A percentile compares a stretch with the other conserved stretches of the same genome.
These are phyloP conservation scores for Xylaria sp. DNA, from an alignment of 2,329 filamentous ascomycete genomes.

Conservation along the genomic window DNA sequence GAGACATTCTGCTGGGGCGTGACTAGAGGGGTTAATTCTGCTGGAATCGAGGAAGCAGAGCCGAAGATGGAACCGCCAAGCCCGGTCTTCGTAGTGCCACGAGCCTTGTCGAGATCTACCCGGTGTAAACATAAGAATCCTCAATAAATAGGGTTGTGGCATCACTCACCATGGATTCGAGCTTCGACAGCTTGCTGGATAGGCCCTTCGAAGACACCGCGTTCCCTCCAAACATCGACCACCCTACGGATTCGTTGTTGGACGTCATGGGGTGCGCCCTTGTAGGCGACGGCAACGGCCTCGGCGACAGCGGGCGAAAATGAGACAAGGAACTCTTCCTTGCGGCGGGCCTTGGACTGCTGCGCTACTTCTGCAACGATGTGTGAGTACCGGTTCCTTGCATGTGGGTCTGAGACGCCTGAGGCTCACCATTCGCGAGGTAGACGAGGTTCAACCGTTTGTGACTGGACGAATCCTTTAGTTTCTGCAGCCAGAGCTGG, in stretches of 20 bases:
- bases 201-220: conserved; percentile 82
- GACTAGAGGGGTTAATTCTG: conserved; percentile 81
- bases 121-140: conserved; percentile 31
- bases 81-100: conserved; percentile 62
- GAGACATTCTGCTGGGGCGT: conserved; percentile 77
- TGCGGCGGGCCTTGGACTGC: conserved; percentile 91
- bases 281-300: conserved; percentile 90
- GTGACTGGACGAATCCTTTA: conserved; percentile 86
- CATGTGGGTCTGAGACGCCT: neutral
- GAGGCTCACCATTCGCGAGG: conserved; percentile 83
- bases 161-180: conserved; percentile 76
- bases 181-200: conserved; percentile 85
- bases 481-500: conserved; percentile 87
- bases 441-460: conserved; percentile 94
- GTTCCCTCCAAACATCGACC: conserved; percentile 92
- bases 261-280: conserved; percentile 84
- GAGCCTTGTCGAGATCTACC: conserved; percentile 71
- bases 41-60: conserved; percentile 70
- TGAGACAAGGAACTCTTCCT: conserved; percentile 90
- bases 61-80: conserved; percentile 75
- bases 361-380: conserved; percentile 83
- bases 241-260: conserved; percentile 90
- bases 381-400: conserved; percentile 32
- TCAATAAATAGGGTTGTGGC: neutral
- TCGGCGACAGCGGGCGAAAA: conserved; percentile 94